These are phyloP conservation scores for Lentinus tigrinus DNA, from an alignment of 768 basidiomycete genomes.

Conservation along the genomic window DNA sequence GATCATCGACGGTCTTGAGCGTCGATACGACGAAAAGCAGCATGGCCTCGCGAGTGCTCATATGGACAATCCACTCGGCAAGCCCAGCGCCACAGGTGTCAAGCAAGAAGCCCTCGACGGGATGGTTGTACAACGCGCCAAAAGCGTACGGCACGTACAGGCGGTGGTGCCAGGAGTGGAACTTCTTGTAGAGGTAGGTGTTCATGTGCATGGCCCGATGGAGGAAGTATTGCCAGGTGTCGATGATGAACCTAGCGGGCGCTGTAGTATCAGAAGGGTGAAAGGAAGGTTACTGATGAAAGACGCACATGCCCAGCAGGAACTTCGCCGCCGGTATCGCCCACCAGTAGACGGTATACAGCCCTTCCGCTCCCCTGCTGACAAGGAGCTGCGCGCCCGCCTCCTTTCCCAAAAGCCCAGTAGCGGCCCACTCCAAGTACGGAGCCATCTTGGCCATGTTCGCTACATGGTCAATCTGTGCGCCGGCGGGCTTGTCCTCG, in stretches of 20 bases:
- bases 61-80: conserved; percentile 64
- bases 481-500: conserved; percentile 34
- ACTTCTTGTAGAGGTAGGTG: conserved; percentile 84
- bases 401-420: conserved; percentile 42
- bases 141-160: conserved; percentile 97
- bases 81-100: conserved; percentile 80
- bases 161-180: conserved; percentile 94
- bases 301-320: conserved; percentile 79
- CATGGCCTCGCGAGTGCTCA: conserved; percentile 81
- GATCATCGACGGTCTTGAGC: conserved; percentile 93
- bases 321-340: conserved; percentile 74
- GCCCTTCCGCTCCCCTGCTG: conserved; percentile 37
- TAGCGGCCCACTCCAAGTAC: conserved; percentile 37
- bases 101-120: conserved; percentile 88
- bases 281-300: not conserved
- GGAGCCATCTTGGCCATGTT: conserved; percentile 40
- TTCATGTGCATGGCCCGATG: conserved; percentile 91
- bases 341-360: conserved; percentile 91
- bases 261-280: not conserved
- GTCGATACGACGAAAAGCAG: conserved; percentile 83
- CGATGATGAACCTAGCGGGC: conserved; percentile 75
- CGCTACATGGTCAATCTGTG: conserved; percentile 36
- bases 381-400: conserved; percentile 37
- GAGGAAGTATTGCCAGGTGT: conserved; percentile 98
- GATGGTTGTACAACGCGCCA: conserved; percentile 97